Conservation (phyloP, 805 yeast genomes). For the Danielia reshetovae region DNA sequence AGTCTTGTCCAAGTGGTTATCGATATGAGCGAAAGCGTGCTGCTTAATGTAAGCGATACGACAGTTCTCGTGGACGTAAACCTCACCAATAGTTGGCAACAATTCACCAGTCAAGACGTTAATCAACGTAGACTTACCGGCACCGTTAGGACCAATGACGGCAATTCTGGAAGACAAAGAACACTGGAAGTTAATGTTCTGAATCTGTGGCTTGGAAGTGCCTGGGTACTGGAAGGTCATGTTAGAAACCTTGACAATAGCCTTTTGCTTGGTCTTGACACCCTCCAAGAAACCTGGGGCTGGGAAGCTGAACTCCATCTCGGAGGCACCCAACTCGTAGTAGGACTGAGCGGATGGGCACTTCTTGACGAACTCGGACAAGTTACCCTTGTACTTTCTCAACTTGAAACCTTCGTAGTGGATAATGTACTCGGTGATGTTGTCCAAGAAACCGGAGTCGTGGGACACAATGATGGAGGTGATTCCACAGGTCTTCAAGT, state of each 20-base stretch:
- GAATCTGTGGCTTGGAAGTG: constrained; percentile 92
- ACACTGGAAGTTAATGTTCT: constrained; percentile 95
- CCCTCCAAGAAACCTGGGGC: constrained; percentile 99
- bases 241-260: constrained; percentile 95
- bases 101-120: constrained; percentile 99
- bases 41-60: constrained; percentile 99
- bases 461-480: constrained; percentile 98
- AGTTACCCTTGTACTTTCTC: constrained; percentile 99
- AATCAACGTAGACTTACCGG: constrained; percentile 99
- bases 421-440: constrained; percentile 95
- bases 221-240: constrained; percentile 99
- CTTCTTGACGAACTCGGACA: constrained; percentile 96
- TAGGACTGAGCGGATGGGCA: constrained; percentile 98
- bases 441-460: constrained; percentile 99
- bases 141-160: constrained; percentile 99
- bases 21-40: constrained; percentile 99
- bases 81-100: constrained; percentile 97
- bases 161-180: constrained; percentile 99
- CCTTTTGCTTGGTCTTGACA: constrained; percentile 99
- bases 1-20: constrained; percentile 97
- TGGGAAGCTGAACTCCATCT: constrained; percentile 95
- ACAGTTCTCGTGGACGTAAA: constrained; percentile 98
- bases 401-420: constrained; percentile 99
- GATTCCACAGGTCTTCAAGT: constrained; percentile 97
- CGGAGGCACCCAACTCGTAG: constrained; percentile 98